Percentiles rank a stretch among this genome's conserved stretches.
These are phyloP conservation scores for Pseudogymnoascus sp. DNA, from an alignment of 2,329 filamentous ascomycete genomes.

Conservation along the genomic window DNA sequence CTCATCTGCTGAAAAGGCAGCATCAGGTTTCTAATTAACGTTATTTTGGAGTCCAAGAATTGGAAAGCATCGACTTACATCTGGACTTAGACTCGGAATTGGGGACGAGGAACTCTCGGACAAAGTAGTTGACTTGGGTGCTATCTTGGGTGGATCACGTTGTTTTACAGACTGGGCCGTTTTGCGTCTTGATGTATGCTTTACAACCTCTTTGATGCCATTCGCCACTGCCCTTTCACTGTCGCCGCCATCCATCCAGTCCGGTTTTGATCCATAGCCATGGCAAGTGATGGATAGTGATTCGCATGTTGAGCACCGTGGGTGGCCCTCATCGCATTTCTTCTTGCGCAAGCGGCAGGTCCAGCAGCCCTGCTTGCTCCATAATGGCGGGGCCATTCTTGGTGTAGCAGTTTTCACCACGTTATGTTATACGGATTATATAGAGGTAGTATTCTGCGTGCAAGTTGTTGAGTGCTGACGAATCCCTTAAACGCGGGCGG, in stretches of 20 bases:
- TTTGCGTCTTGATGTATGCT: conserved; percentile 37
- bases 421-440: background rate
- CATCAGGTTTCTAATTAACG: background rate
- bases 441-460: background rate
- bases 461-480: background rate
- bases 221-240: conserved; percentile 41
- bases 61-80: conserved; percentile 5
- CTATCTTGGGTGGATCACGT: conserved; percentile 13
- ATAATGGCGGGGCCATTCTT: conserved; percentile 17
- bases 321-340: conserved; percentile 57
- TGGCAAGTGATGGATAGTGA: conserved; percentile 50
- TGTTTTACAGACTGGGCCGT: conserved; percentile 25
- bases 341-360: conserved; percentile 57
- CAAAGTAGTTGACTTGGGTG: conserved; percentile 13
- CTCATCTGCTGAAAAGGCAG: conserved; percentile 14
- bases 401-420: background rate
- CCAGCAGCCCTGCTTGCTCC: conserved; percentile 45
- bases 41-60: background rate
- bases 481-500: background rate
- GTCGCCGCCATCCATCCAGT: conserved; percentile 23
- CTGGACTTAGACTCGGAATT: conserved; percentile 5
- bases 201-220: conserved; percentile 47
- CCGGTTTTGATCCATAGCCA: conserved; percentile 35
- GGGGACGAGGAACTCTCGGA: conserved; percentile 12
- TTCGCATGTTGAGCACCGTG: conserved; percentile 54